Base-by-base conservation (phyloP, 257 asterid genomes). In the Rauvolfia tetraphylla region DNA sequence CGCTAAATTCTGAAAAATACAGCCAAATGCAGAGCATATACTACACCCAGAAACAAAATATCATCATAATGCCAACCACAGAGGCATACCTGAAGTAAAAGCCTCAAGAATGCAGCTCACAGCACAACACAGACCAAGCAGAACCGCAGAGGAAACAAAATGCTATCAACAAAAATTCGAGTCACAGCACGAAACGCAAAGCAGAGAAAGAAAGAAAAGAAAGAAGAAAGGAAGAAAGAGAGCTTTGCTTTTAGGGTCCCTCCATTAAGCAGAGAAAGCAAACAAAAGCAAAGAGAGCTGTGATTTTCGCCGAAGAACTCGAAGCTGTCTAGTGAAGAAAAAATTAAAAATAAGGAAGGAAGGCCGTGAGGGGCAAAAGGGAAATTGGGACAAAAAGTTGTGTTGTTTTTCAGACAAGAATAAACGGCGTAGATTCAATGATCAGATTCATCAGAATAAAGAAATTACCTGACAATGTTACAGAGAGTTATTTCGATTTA, bases 211-310 rank as follows among this genome's bases (percentile, higher is more conserved):
- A 77, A 56, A n/a, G n/a, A n/a, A n/a, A n/a, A 25, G 41, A 56
- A 23, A 48, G 62, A 75, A 34, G 62, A 46, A 59, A 68, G 59
- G 69, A 73, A 48, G 68, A 25, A 48, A 72, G 73, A 42, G 68
- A 66, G 27, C 75, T 53, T 73, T 61, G 71, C 41, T 63, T 39
- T 76, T 42, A 79, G 79, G 85, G 83, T 18, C 85, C 85, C 78
- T 82, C 85, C 85, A 82, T 82, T 82, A 39, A 61, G 67, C 76
- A 57, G 48, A 58, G 38, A 51, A 75, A 59, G 68, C 23, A 44
- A 65, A 73, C 22, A 73, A 67, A 73, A 73, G 79, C 38, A 58
- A 80, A 41, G 81, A 82, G 53, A 54, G 59, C 41, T 46, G 72
- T 73, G 59, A 14, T 62, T 22, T 62, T 56, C 27, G 73, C 80